A percentile compares a stretch with the other conserved stretches of the same genome.
phyloP scores from a whole-genome alignment of 2,329 filamentous ascomycete species.

The Colletotrichum tanaceti region DNA sequence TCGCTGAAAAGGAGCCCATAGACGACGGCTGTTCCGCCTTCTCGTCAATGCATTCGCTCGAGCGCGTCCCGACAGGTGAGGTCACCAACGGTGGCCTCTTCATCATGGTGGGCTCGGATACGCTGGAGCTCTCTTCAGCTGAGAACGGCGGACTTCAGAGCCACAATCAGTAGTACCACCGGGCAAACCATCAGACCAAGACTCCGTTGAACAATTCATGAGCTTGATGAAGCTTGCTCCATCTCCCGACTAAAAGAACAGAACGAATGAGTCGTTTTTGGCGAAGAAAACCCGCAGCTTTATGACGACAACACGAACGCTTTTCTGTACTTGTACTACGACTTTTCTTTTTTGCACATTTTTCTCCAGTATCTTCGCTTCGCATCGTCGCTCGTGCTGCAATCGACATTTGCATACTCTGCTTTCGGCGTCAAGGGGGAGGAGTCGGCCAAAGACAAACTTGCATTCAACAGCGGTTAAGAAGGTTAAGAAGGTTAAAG shows the following conservation, averaged over 20 bases:
- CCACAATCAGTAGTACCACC: background rate
- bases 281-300: slow-evolving; percentile 15
- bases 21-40: background rate
- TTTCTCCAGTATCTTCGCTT: background rate
- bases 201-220: background rate
- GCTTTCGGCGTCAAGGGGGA: slow-evolving; percentile 16
- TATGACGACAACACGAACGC: slow-evolving; percentile 11
- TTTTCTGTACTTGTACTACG: slow-evolving; percentile 32
- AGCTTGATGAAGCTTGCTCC: background rate
- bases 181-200: background rate
- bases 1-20: background rate
- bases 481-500: slow-evolving; percentile 3
- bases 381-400: background rate
- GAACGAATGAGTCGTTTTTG: slow-evolving; percentile 3
- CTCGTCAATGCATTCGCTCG: background rate
- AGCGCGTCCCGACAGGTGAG: background rate
- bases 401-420: background rate
- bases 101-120: slow-evolving; percentile 11
- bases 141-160: slow-evolving; percentile 30
- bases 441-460: slow-evolving; percentile 3
- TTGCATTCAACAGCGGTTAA: slow-evolving; percentile 23
- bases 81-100: slow-evolving; percentile 13
- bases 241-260: background rate
- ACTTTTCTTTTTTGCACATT: slow-evolving; percentile 12
- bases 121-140: slow-evolving; percentile 10